Conservation (phyloP, 495 filamentous ascomycete genomes). For the Ascodesmis nigricans region DNA sequence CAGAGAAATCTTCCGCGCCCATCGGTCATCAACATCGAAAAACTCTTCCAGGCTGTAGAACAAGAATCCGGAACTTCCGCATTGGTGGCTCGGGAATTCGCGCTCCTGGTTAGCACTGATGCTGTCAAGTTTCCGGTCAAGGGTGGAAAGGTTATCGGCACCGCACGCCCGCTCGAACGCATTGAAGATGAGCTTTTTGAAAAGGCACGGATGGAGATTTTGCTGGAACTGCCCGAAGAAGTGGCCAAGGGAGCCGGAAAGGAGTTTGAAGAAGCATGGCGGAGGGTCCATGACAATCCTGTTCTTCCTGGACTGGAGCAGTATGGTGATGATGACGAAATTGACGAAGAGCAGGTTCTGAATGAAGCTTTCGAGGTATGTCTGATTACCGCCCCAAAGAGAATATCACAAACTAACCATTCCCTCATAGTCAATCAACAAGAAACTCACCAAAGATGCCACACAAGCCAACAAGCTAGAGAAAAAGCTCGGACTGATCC, state of each 20-base stretch:
- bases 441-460: slow-evolving; percentile 45
- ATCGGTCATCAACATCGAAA: slow-evolving; percentile 43
- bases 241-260: slow-evolving; percentile 31
- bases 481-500: slow-evolving; percentile 73
- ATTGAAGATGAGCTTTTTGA: slow-evolving; percentile 51
- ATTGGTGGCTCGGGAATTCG: slow-evolving; percentile 52
- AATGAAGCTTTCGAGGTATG: slow-evolving; percentile 43
- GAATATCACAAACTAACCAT: slow-evolving; percentile 23
- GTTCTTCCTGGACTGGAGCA: slow-evolving; percentile 52
- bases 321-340: slow-evolving; percentile 52
- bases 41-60: slow-evolving; percentile 34
- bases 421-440: slow-evolving; percentile 39
- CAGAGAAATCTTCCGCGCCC: slow-evolving; percentile 69
- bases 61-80: slow-evolving; percentile 25
- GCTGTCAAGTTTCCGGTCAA: slow-evolving; percentile 48
- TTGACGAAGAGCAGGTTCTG: slow-evolving; percentile 38
- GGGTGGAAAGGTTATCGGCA: slow-evolving; percentile 39
- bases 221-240: slow-evolving; percentile 43
- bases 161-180: slow-evolving; percentile 34
- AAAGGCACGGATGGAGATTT: slow-evolving; percentile 53
- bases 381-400: slow-evolving; percentile 5
- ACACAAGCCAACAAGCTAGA: slow-evolving; percentile 67
- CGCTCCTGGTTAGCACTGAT: slow-evolving; percentile 59
- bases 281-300: slow-evolving; percentile 33
- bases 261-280: slow-evolving; percentile 45